A percentile compares a stretch with the other conserved stretches of the same genome.
Evolutionary conservation across 2,329 filamentous ascomycete genomes (phyloP).

Genomic region (Plenodomus biglobosus): DNA sequence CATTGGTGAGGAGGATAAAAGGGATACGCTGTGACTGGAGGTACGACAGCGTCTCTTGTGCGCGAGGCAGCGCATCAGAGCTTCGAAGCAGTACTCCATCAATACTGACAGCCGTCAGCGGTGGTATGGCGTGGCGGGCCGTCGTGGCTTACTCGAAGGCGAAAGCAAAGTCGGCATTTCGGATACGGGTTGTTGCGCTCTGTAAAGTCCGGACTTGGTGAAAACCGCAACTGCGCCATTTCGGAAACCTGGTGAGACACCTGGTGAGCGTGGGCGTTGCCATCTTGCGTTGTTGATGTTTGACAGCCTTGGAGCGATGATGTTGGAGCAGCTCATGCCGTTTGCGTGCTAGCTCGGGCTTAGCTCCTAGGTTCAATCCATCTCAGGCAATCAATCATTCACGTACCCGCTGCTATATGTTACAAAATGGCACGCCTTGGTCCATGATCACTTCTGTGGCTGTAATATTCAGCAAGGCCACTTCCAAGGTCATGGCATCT

Average conservation of each 20-base stretch:
- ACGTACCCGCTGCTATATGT: too few species aligned
- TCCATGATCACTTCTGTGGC: too few species aligned
- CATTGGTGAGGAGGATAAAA: conserved; percentile 95
- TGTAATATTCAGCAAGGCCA: too few species aligned
- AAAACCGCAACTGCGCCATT: conserved; percentile 1
- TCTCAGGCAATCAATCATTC: too few species aligned
- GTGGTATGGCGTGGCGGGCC: conserved; percentile 9
- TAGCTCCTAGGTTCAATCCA: too few species aligned
- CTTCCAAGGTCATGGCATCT: too few species aligned
- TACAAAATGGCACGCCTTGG: too few species aligned
- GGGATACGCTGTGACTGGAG: conserved; percentile 76
- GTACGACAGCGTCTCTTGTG: conserved; percentile 69
- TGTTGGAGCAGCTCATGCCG: background rate
- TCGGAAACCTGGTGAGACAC: conserved; percentile 24
- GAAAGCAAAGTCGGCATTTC: conserved; percentile 54
- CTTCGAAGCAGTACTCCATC: conserved; percentile 93
- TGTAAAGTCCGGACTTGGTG: conserved; percentile 29
- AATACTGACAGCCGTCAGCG: conserved; percentile 59
- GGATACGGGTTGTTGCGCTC: conserved; percentile 19
- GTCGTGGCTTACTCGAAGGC: conserved; percentile 56
- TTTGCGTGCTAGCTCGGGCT: background rate
- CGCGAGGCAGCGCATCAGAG: conserved; percentile 75
- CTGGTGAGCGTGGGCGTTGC: conserved; percentile 1
- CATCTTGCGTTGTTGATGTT: conserved; percentile 1
- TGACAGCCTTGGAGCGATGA: background rate